These are phyloP conservation scores for Volvox carteri DNA, from an alignment of 163 green algal species.

Conservation along the genomic window DNA sequence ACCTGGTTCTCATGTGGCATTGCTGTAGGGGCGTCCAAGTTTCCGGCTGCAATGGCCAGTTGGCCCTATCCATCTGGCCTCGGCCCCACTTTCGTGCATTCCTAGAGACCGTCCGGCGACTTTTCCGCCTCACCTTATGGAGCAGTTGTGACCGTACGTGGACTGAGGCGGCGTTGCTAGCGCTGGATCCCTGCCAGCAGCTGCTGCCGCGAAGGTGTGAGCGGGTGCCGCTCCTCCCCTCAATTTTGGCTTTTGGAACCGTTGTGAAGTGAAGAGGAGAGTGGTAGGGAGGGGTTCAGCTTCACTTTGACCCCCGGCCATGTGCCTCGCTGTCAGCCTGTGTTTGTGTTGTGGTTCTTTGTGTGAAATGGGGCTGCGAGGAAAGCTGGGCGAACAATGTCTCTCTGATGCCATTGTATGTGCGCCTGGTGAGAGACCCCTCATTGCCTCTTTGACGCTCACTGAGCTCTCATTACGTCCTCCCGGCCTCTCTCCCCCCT, in stretches of 20 bases:
- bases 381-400: not conserved
- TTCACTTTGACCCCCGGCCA: not conserved
- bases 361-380: not conserved
- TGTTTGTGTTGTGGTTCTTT: not conserved
- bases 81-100: constrained; percentile 2
- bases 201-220: not conserved
- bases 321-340: not conserved
- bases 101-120: not conserved
- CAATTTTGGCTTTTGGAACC: not conserved
- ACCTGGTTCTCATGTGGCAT: too few relatives aligned
- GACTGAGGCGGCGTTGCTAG: not conserved
- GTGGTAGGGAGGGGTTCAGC: not conserved
- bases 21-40: not conserved
- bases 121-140: constrained; percentile 10
- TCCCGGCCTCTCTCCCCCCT: too few relatives aligned
- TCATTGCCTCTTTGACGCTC: too few relatives aligned
- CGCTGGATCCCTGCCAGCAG: not conserved
- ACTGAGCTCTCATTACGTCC: too few relatives aligned
- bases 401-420: not conserved
- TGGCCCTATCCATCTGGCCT: not conserved
- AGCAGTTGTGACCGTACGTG: not conserved
- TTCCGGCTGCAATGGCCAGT: not conserved
- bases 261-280: not conserved
- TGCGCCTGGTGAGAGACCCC: too few relatives aligned
- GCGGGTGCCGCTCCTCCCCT: not conserved